Evolutionary conservation across 805 yeast species (phyloP), one percentile per base, ranked within the genome.

Genomic region (Lipomyces sp.): DNA sequence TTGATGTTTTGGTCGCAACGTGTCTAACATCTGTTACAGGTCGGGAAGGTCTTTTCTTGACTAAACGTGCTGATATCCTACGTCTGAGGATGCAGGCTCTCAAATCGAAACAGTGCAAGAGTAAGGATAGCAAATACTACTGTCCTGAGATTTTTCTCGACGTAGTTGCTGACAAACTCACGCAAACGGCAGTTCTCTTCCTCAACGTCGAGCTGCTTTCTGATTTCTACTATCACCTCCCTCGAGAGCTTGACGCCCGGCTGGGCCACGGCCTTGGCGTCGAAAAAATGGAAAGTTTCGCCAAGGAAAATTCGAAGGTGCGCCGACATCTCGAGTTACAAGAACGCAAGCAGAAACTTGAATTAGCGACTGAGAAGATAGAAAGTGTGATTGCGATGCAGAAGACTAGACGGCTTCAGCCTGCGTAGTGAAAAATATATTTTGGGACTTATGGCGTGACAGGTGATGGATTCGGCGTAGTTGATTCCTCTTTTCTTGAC

Each of bases 81-180:
- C 83, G 86, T 64, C 83, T 94, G 85, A 82, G 99, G 72, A 79
- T 92, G 74, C 87, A 87, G 66, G 86, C 92, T 8, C 81, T 94
- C 75, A 88, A 87, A 71, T 87, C 92, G 6, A 85, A 87, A 60
- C 85, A 85, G 72, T 95, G 99, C 81, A 86, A 86, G 72, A 81
- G 83, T 69, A 90, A 90, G 73, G 92, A 87, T 55, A 90, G 89
- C 77, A 92, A 90, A 77, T 92, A 88, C 76, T 89, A 87, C 72
- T 95, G 99, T 75, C 99, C 99, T 0, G 99, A 95, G 77, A 85
- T 93, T 5, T 96, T 93, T 72, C 81, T 95, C 76, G 96, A 92
- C 75, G 97, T 92, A 2, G 97, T 95, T 3, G 89, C 95, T 60
- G 93, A 92, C 69, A 95, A 95, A 77, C 80, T 95, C 32, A 91